Conservation (phyloP, 2,329 filamentous ascomycete genomes). For the Pleomassaria siparia region DNA sequence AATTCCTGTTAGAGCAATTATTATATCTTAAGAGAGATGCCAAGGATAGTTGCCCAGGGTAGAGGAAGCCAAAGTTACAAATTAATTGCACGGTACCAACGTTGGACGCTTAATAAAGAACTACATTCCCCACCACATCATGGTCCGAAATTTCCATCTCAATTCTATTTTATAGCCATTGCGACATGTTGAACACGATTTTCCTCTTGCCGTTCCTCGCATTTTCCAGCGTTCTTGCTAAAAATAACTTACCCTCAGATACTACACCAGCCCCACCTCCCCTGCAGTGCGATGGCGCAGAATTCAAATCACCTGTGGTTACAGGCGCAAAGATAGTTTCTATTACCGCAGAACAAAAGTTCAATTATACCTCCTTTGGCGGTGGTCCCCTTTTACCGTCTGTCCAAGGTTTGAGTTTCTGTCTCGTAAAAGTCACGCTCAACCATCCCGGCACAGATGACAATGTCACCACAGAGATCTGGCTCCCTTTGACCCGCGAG, state of each 20-base stretch:
- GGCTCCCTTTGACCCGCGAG: conserved; percentile 28
- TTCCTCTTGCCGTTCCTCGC: neutral
- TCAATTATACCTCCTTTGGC: neutral
- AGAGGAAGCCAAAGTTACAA: no score
- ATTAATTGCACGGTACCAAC: no score
- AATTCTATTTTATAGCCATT: no score
- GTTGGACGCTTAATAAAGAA: no score
- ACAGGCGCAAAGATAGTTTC: conserved; percentile 4
- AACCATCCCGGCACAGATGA: conserved; percentile 25
- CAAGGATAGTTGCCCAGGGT: no score
- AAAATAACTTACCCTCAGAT: neutral
- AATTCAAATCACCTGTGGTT: conserved; percentile 2
- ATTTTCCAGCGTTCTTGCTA: neutral
- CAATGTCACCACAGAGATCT: conserved; percentile 27
- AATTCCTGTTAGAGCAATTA: no score
- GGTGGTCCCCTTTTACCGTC: neutral
- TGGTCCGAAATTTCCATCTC: neutral
- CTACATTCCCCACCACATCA: no score
- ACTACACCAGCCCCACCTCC: neutral
- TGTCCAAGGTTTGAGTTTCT: conserved; percentile 9
- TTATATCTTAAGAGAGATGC: no score
- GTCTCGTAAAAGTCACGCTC: conserved; percentile 12
- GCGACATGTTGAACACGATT: neutral
- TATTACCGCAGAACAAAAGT: conserved; percentile 2
- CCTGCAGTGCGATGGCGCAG: conserved; percentile 1